Conservation (phyloP, 306 rosid species). For the Hippophae rhamnoides region DNA sequence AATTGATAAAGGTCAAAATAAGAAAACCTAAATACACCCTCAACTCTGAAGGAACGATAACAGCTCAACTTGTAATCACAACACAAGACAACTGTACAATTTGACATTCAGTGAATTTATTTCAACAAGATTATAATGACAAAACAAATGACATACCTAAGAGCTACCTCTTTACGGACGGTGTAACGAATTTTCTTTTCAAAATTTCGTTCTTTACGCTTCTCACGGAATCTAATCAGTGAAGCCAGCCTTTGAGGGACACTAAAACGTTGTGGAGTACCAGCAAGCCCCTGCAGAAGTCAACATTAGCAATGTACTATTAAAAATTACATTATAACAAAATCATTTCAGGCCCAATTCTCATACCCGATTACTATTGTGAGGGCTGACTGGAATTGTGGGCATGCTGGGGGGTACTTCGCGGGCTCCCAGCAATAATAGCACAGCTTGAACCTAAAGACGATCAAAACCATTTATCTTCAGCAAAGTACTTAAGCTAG, state of each 20-base stretch:
- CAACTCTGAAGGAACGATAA: too few species aligned
- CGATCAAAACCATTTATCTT: constrained; percentile 19
- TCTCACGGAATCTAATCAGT: constrained; percentile 71
- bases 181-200: constrained; percentile 76
- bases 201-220: constrained; percentile 67
- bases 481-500: background rate
- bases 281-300: constrained; percentile 47
- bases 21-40: too few species aligned
- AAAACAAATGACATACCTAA: constrained; percentile 42
- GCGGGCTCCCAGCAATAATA: constrained; percentile 55
- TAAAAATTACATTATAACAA: constrained; percentile 20
- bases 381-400: constrained; percentile 26
- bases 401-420: constrained; percentile 45
- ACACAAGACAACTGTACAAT: background rate
- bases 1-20: too few species aligned
- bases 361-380: constrained; percentile 44
- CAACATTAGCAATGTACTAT: constrained; percentile 32
- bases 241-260: constrained; percentile 70
- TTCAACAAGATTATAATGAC: background rate
- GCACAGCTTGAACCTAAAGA: constrained; percentile 72
- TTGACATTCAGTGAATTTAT: background rate
- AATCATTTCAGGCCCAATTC: constrained; percentile 21
- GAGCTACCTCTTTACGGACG: constrained; percentile 75
- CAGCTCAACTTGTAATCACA: background rate
- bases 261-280: constrained; percentile 43